These are phyloP conservation scores for Hypomyces rosellus DNA, from an alignment of 2,329 filamentous ascomycete species.

Conservation along the genomic window DNA sequence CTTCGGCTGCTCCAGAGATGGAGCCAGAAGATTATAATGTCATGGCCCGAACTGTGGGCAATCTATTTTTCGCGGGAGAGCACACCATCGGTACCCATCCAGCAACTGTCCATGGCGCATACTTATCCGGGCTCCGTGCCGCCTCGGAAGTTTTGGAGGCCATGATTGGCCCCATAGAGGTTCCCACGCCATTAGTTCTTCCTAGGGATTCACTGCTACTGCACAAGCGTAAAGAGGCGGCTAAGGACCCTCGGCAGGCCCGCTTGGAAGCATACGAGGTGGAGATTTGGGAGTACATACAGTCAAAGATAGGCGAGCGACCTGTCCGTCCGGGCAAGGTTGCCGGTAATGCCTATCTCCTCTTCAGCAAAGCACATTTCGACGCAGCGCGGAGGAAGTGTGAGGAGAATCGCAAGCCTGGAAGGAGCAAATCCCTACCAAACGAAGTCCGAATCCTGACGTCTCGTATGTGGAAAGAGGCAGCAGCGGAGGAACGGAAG, in stretches of 20 bases:
- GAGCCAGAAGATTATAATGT: slow-evolving; percentile 82
- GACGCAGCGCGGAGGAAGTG: slow-evolving; percentile 56
- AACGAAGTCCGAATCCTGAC: slow-evolving; percentile 83
- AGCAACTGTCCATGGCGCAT: slow-evolving; percentile 94
- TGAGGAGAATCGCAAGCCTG: slow-evolving; percentile 56
- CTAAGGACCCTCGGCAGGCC: slow-evolving; percentile 44
- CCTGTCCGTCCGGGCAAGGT: slow-evolving; percentile 66
- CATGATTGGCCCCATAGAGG: slow-evolving; percentile 72
- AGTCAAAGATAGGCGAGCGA: slow-evolving; percentile 61
- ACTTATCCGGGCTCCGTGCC: slow-evolving; percentile 84
- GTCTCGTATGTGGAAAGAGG: slow-evolving; percentile 85
- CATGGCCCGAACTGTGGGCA: slow-evolving; percentile 80
- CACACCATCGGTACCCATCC: slow-evolving; percentile 95
- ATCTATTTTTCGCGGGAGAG: slow-evolving; percentile 91
- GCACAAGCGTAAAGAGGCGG: slow-evolving; percentile 49
- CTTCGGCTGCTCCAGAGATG: slow-evolving; percentile 80
- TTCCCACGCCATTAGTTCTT: slow-evolving; percentile 69
- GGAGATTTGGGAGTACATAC: slow-evolving; percentile 46
- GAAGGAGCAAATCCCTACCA: slow-evolving; percentile 58
- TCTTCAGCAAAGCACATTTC: slow-evolving; percentile 76
- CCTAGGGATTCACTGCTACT: slow-evolving; percentile 49
- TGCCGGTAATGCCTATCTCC: slow-evolving; percentile 76
- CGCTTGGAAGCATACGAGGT: slow-evolving; percentile 52
- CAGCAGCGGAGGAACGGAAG: slow-evolving; percentile 60
- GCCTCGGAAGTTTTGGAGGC: slow-evolving; percentile 79